These are phyloP conservation scores for Phaeosphaeriaceae sp. DNA, from an alignment of 2,329 filamentous ascomycete genomes.

Conservation along the genomic window DNA sequence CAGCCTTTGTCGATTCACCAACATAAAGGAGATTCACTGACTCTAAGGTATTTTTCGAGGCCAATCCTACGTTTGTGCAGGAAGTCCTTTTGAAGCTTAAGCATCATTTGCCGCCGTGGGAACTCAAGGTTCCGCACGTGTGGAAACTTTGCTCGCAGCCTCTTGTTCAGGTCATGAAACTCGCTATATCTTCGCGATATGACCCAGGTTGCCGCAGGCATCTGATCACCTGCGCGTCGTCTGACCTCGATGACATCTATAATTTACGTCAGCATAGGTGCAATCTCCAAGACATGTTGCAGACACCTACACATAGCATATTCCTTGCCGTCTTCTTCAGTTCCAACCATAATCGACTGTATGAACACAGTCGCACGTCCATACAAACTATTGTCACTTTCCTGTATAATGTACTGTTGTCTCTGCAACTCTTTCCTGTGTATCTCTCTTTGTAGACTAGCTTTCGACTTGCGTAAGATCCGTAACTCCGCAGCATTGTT, in stretches of 20 bases:
- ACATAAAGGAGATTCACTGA: conserved; percentile 12
- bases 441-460: conserved; percentile 90
- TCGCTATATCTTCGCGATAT: conserved; percentile 95
- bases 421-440: conserved; percentile 92
- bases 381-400: conserved; percentile 96
- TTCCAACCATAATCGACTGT: conserved; percentile 89
- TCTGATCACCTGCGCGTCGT: conserved; percentile 88
- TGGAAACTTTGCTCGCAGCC: conserved; percentile 81
- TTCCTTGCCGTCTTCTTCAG: conserved; percentile 90
- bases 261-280: conserved; percentile 4
- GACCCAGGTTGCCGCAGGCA: conserved; percentile 94
- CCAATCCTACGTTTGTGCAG: conserved; percentile 84
- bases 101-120: conserved; percentile 86
- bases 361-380: conserved; percentile 89
- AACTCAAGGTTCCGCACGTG: conserved; percentile 91
- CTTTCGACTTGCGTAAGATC: conserved; percentile 91
- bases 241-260: conserved; percentile 85
- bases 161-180: conserved; percentile 94
- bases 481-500: conserved; percentile 94
- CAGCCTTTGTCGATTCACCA: neutral
- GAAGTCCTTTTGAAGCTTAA: conserved; percentile 97
- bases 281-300: neutral
- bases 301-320: conserved; percentile 75
- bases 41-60: conserved; percentile 79
- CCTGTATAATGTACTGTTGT: conserved; percentile 96